These are phyloP conservation scores for Globisporangium recalcitrans DNA, from an alignment of 352 stramenopile species.

Conservation along the genomic window DNA sequence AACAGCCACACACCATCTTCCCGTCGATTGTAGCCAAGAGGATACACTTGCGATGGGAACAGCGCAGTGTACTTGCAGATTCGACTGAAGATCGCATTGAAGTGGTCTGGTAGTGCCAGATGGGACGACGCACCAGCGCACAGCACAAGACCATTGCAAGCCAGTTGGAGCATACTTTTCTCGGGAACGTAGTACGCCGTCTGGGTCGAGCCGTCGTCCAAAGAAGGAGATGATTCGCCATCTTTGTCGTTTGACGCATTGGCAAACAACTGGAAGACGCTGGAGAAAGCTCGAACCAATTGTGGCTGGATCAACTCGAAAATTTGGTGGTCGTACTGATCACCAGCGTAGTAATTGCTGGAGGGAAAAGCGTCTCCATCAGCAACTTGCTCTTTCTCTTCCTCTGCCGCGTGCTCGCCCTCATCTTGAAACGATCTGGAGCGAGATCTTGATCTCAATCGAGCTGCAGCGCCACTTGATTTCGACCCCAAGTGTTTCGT, in stretches of 20 bases:
- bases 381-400: constrained; percentile 13
- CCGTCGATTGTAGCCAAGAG: constrained; percentile 48
- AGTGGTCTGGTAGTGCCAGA: constrained; percentile 43
- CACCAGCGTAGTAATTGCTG: constrained; percentile 11
- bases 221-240: constrained; percentile 17
- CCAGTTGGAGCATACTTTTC: constrained; percentile 67
- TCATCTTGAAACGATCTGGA: constrained; percentile 6
- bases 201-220: constrained; percentile 13
- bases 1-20: constrained; percentile 55
- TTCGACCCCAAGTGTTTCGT: not conserved
- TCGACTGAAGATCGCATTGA: constrained; percentile 56
- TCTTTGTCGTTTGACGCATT: constrained; percentile 50
- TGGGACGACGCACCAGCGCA: constrained; percentile 54
- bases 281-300: constrained; percentile 52
- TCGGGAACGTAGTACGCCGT: constrained; percentile 58
- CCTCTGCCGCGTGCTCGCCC: not conserved
- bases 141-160: constrained; percentile 71
- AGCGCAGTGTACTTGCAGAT: constrained; percentile 66
- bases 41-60: constrained; percentile 53
- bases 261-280: constrained; percentile 73
- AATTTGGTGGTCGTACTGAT: constrained; percentile 71
- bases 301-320: constrained; percentile 55
- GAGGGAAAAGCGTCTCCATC: not conserved
- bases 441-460: constrained; percentile 1
- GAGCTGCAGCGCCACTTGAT: not conserved